A percentile compares a stretch with the other conserved stretches of the same genome.
Evolutionary conservation across 2,329 filamentous ascomycete species (phyloP).

Genomic region (Colletotrichum ledebouriae): DNA sequence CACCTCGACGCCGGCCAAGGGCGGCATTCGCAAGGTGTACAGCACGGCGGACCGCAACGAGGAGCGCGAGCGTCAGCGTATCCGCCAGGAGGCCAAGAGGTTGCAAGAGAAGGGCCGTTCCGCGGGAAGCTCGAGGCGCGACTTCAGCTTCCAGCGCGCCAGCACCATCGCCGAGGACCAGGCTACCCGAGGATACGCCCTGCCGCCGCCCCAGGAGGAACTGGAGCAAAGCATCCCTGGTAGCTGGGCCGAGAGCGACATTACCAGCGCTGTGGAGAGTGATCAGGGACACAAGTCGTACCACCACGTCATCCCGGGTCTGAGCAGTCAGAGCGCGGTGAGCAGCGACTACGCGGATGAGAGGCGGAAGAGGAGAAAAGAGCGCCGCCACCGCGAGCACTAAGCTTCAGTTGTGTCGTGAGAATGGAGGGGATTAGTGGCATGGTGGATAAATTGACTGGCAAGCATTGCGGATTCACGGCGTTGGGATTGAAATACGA

Average conservation of each 20-base stretch:
- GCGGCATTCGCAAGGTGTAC: slow-evolving; percentile 73
- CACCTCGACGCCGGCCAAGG: slow-evolving; percentile 66
- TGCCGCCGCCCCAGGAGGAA: slow-evolving; percentile 44
- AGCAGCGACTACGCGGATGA: slow-evolving; percentile 58
- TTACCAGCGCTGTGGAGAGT: slow-evolving; percentile 52
- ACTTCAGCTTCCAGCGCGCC: slow-evolving; percentile 68
- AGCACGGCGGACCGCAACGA: slow-evolving; percentile 69
- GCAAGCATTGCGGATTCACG: slow-evolving; percentile 23
- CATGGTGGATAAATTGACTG: slow-evolving; percentile 10
- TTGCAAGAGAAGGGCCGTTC: slow-evolving; percentile 67
- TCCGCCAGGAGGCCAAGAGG: slow-evolving; percentile 68
- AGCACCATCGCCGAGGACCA: slow-evolving; percentile 49
- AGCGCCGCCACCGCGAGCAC: slow-evolving; percentile 47
- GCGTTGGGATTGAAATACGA: slow-evolving; percentile 29
- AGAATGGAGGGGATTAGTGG: neutral
- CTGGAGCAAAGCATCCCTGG: slow-evolving; percentile 49
- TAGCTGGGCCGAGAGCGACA: slow-evolving; percentile 57
- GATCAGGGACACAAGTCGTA: slow-evolving; percentile 71
- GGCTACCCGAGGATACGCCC: slow-evolving; percentile 44
- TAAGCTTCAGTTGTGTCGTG: neutral
- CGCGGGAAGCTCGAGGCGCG: slow-evolving; percentile 53
- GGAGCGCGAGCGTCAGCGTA: slow-evolving; percentile 65
- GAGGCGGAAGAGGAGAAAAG: slow-evolving; percentile 57
- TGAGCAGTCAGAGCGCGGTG: slow-evolving; percentile 52
- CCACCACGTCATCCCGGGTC: slow-evolving; percentile 67